Percentiles rank a stretch among this genome's conserved stretches.
Evolutionary conservation across 805 yeast genomes (phyloP).

Genomic region (Clavispora santaluciae): DNA sequence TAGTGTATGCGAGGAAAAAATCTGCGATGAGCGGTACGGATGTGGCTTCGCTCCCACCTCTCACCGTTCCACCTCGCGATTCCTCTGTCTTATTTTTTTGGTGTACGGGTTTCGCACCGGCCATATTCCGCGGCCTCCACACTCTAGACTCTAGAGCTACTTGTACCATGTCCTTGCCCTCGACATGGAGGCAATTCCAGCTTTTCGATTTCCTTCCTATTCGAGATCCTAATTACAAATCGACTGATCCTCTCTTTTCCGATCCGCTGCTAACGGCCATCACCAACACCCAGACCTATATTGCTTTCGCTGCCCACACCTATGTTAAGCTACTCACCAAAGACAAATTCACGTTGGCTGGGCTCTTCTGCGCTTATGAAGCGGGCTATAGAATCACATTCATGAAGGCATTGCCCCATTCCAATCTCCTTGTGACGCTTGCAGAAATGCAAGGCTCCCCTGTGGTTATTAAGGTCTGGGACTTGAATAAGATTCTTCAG

Average conservation of each 20-base stretch:
- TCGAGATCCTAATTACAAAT: slow-evolving; percentile 70
- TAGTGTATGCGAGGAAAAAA: slow-evolving; percentile 3
- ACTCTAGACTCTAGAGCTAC: background rate
- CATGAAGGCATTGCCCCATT: slow-evolving; percentile 43
- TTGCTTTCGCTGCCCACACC: slow-evolving; percentile 59
- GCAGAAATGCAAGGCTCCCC: slow-evolving; percentile 76
- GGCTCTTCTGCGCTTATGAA: slow-evolving; percentile 61
- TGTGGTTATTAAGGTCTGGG: slow-evolving; percentile 67
- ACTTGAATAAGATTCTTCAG: slow-evolving; percentile 47
- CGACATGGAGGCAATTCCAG: slow-evolving; percentile 74
- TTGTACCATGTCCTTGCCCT: slow-evolving; percentile 15
- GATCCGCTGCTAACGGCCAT: slow-evolving; percentile 69
- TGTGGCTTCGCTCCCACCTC: too few relatives aligned
- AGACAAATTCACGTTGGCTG: slow-evolving; percentile 40
- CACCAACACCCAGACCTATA: slow-evolving; percentile 48
- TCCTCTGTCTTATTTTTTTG: too few relatives aligned
- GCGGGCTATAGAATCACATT: slow-evolving; percentile 59
- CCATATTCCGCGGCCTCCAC: background rate
- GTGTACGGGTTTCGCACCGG: background rate
- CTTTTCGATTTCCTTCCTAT: slow-evolving; percentile 82
- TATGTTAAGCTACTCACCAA: slow-evolving; percentile 51
- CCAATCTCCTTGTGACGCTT: slow-evolving; percentile 59
- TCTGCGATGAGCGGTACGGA: slow-evolving; percentile 3
- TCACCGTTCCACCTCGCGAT: too few relatives aligned
- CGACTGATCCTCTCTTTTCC: slow-evolving; percentile 65